phyloP scores from a whole-genome alignment of 495 filamentous ascomycete genomes.

The Trichoderma orchidacearum region DNA sequence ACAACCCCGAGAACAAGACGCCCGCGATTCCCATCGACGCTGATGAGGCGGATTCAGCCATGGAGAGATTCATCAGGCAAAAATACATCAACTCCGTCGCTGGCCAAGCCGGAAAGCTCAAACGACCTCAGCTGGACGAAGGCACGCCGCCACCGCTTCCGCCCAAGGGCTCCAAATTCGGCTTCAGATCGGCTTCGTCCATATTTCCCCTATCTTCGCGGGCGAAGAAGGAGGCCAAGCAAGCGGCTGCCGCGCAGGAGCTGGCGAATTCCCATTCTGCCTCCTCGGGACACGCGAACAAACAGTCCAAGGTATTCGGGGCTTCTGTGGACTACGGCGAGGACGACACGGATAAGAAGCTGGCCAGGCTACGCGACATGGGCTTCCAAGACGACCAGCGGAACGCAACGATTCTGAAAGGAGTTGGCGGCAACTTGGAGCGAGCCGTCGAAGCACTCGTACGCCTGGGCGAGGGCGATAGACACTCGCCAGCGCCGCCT shows the following conservation, averaged over 20 bases:
- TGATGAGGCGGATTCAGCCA: conserved; percentile 80
- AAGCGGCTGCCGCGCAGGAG: conserved; percentile 8
- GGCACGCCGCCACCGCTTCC: conserved; percentile 64
- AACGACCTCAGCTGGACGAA: conserved; percentile 33
- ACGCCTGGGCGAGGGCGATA: conserved; percentile 54
- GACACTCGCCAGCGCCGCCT: conserved; percentile 26
- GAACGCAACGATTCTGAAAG: conserved; percentile 66
- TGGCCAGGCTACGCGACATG: conserved; percentile 75
- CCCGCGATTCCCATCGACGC: conserved; percentile 74
- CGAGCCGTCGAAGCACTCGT: conserved; percentile 72
- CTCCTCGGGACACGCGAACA: conserved; percentile 31
- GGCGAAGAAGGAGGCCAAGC: conserved; percentile 25
- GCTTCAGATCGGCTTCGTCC: conserved; percentile 63
- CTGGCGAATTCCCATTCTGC: conserved; percentile 9
- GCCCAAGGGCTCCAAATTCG: conserved; percentile 71
- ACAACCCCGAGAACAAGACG: conserved; percentile 71
- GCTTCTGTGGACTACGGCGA: conserved; percentile 36
- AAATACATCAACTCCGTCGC: conserved; percentile 59
- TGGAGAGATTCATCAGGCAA: conserved; percentile 87
- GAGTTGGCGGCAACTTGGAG: conserved; percentile 69
- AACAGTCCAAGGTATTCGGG: conserved; percentile 52
- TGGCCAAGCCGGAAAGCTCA: background rate
- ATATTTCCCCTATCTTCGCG: conserved; percentile 40
- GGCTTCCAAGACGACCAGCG: conserved; percentile 77
- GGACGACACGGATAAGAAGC: conserved; percentile 49